Evolutionary conservation across 1,139 yeast genomes (phyloP).

Genomic region (Sugiyamaella sp.): DNA sequence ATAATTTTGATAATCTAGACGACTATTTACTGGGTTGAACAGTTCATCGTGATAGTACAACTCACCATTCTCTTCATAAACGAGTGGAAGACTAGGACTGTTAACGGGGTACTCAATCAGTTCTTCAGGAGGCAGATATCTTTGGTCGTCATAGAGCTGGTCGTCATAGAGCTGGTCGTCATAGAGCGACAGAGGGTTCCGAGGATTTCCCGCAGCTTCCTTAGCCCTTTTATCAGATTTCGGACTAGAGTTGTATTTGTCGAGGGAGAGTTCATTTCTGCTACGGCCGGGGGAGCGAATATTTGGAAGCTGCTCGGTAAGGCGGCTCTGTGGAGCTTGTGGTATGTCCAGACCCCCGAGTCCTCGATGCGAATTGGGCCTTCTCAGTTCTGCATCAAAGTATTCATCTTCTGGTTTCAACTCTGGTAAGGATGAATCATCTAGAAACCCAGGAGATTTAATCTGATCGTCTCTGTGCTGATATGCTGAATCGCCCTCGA

Average conservation of each 20-base stretch:
- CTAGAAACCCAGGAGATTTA: conserved; percentile 29
- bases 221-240: not conserved
- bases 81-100: not conserved
- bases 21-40: not conserved
- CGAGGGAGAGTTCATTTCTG: not conserved
- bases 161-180: too few species aligned
- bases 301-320: not conserved
- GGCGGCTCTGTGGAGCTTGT: not conserved
- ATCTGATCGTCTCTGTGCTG: conserved; percentile 33
- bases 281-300: not conserved
- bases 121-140: not conserved
- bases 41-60: not conserved
- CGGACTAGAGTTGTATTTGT: not conserved
- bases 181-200: not conserved
- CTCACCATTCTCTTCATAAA: not conserved
- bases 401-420: conserved; percentile 11
- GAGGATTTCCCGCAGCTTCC: not conserved
- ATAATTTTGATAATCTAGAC: not conserved
- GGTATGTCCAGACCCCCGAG: not conserved
- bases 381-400: conserved; percentile 2
- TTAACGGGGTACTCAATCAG: not conserved
- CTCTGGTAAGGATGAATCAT: conserved; percentile 13
- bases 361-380: not conserved
- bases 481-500: conserved; percentile 32
- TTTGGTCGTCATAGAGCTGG: too few species aligned